Evolutionary conservation across 805 yeast genomes (phyloP).

Genomic region (Lipomyces yamanashiensis): DNA sequence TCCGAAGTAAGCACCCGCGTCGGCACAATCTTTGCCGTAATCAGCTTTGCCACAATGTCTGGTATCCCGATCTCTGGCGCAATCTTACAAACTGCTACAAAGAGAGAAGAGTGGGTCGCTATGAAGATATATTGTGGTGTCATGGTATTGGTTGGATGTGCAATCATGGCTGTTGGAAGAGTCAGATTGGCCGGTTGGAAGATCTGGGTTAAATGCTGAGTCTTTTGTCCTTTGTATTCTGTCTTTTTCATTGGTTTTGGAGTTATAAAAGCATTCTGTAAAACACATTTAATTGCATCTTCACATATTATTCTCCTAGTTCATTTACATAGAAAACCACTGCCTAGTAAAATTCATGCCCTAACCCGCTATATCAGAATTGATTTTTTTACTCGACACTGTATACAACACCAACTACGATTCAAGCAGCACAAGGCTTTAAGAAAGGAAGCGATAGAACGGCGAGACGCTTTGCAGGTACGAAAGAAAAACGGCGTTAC

Average conservation of each 20-base stretch:
- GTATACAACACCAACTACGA: no score
- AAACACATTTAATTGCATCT: no score
- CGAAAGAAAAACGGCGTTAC: no score
- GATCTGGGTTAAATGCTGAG: constrained; percentile 9
- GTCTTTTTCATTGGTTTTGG: no score
- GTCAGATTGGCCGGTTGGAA: neutral
- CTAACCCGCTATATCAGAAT: neutral
- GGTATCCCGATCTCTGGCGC: constrained; percentile 49
- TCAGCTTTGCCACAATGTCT: constrained; percentile 55
- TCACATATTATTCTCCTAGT: no score
- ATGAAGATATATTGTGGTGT: constrained; percentile 21
- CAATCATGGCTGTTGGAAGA: constrained; percentile 2
- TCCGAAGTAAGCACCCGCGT: constrained; percentile 48
- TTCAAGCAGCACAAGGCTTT: no score
- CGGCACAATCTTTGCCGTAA: constrained; percentile 63
- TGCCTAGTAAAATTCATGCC: neutral
- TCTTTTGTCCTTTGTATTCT: no score
- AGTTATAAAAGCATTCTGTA: no score
- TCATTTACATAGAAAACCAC: no score
- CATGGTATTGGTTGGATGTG: constrained; percentile 13
- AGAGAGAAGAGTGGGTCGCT: constrained; percentile 6
- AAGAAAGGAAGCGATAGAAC: no score
- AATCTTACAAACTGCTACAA: constrained; percentile 16
- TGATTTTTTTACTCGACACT: no score
- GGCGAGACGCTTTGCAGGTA: no score